Evolutionary conservation across 148 eudicot species (phyloP).

Genomic region (Rhododendron ferrugineum): DNA sequence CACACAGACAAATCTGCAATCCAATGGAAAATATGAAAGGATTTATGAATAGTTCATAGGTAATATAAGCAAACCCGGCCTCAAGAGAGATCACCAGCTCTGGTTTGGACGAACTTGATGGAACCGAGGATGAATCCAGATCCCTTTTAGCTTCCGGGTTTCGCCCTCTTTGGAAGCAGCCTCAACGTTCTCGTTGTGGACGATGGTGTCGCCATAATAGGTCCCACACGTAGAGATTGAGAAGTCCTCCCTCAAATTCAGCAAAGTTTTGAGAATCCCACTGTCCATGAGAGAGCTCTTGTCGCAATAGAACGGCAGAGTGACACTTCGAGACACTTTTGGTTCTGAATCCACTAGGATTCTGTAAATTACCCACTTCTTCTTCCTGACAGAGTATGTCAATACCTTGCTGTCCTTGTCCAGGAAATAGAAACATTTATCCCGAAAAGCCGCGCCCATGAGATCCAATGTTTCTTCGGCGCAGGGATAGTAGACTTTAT

Average conservation of each 20-base stretch:
- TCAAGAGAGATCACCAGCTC: slow-evolving; percentile 5
- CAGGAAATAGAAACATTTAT: slow-evolving; percentile 9
- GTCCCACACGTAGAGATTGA: slow-evolving; percentile 19
- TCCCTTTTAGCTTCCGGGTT: slow-evolving; percentile 5
- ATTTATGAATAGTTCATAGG: neutral
- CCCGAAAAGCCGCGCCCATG: neutral
- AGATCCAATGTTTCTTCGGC: neutral
- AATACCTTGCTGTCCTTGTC: neutral
- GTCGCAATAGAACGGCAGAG: neutral
- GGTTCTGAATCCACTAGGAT: neutral
- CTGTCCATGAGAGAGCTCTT: neutral
- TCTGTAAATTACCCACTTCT: neutral
- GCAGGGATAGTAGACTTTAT: neutral
- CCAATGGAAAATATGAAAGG: neutral
- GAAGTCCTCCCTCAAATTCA: slow-evolving; percentile 2
- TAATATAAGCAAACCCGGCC: neutral
- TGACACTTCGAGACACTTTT: no score
- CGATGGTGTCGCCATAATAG: neutral
- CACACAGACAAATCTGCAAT: neutral
- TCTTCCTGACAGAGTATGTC: neutral
- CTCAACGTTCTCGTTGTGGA: neutral
- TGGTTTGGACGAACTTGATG: slow-evolving; percentile 9
- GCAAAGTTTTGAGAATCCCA: neutral
- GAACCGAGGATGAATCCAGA: slow-evolving; percentile 28
- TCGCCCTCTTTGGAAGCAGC: neutral